Conservation (phyloP, 179 eudicot genomes). For the Beta macrorhiza region DNA sequence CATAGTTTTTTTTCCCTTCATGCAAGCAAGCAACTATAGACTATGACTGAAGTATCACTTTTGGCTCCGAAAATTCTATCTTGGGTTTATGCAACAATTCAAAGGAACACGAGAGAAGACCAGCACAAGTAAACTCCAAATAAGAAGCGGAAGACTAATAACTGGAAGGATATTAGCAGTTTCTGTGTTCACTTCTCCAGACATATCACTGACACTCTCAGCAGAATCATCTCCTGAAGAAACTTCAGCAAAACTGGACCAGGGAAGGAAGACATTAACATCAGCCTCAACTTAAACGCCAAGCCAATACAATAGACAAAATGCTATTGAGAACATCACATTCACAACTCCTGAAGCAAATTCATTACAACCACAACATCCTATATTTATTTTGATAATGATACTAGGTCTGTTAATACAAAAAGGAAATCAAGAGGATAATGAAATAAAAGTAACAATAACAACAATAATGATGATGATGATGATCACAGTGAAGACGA, state of each 20-base stretch:
- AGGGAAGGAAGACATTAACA: slow-evolving; percentile 15
- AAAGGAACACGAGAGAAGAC: slow-evolving; percentile 14
- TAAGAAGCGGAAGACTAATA: background rate
- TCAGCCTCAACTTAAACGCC: background rate
- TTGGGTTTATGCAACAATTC: background rate
- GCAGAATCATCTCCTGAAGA: slow-evolving; percentile 71
- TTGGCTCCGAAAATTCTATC: background rate
- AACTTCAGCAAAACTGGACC: slow-evolving; percentile 64
- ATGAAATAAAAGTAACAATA: background rate
- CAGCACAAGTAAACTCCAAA: background rate
- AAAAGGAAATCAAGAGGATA: too few species aligned
- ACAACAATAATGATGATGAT: background rate
- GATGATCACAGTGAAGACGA: background rate
- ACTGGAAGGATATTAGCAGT: slow-evolving; percentile 51
- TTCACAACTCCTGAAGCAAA: background rate
- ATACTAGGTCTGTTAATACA: too few species aligned
- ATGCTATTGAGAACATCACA: background rate
- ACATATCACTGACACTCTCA: slow-evolving; percentile 36
- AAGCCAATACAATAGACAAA: slow-evolving; percentile 2
- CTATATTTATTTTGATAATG: background rate
- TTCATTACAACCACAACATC: background rate
- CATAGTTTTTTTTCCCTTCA: background rate
- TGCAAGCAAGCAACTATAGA: background rate
- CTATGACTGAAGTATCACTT: background rate
- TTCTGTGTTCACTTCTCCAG: slow-evolving; percentile 46